A percentile compares a stretch with the other conserved stretches of the same genome.
These are phyloP conservation scores for Hortiboletus flavorubellus DNA, from an alignment of 768 basidiomycete species.

Conservation along the genomic window DNA sequence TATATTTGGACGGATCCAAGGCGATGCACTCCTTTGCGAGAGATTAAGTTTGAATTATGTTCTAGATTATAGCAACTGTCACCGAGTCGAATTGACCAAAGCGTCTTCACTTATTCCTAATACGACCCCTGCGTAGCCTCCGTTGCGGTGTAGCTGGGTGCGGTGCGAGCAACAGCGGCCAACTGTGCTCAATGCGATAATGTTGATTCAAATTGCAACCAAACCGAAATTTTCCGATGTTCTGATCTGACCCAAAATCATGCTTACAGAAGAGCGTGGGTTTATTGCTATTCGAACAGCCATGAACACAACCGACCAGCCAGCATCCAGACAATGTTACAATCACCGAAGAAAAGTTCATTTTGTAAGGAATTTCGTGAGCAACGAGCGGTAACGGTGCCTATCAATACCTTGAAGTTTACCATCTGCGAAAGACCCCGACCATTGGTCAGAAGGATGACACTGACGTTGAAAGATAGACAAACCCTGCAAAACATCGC, in stretches of 20 bases:
- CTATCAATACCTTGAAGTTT: slow-evolving; percentile 37
- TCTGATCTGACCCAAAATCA: slow-evolving; percentile 56
- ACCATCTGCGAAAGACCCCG: slow-evolving; percentile 52
- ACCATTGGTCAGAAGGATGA: slow-evolving; percentile 38
- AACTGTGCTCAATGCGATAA: slow-evolving; percentile 55
- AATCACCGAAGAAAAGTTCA: slow-evolving; percentile 54
- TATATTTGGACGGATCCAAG: too few species aligned
- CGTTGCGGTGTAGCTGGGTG: slow-evolving; percentile 50
- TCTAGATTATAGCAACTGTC: too few species aligned
- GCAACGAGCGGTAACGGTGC: too few species aligned
- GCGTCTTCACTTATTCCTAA: too few species aligned
- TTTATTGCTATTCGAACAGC: neutral
- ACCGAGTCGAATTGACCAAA: too few species aligned
- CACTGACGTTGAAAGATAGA: slow-evolving; percentile 53
- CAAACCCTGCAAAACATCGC: slow-evolving; percentile 49
- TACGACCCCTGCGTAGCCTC: neutral
- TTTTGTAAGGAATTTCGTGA: neutral
- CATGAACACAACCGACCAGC: neutral
- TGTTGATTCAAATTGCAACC: slow-evolving; percentile 58
- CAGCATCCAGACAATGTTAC: slow-evolving; percentile 54
- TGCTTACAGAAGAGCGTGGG: slow-evolving; percentile 34
- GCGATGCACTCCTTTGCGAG: too few species aligned
- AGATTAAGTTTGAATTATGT: too few species aligned
- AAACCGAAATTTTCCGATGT: slow-evolving; percentile 50
- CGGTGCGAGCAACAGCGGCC: slow-evolving; percentile 54